Evolutionary conservation across 768 basidiomycete species (phyloP).

Genomic region (Panaeolus papilionaceus): DNA sequence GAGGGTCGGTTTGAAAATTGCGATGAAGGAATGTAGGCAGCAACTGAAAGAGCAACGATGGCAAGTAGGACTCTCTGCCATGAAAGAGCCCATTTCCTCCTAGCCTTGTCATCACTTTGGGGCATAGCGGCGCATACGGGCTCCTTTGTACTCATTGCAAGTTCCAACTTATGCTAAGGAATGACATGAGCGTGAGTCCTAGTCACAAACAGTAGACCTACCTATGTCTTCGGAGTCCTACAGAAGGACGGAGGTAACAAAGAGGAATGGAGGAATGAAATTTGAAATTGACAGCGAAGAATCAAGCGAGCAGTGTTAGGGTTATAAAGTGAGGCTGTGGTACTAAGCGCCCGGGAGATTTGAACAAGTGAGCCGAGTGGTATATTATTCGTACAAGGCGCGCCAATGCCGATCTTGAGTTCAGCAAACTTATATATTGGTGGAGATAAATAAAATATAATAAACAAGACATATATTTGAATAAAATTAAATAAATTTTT

Average conservation of each 20-base stretch:
- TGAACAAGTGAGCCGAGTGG: too few relatives aligned
- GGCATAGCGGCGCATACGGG: not conserved
- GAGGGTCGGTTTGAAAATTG: not conserved
- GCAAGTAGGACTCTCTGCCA: conserved; percentile 6
- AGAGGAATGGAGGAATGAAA: not conserved
- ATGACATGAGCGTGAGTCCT: not conserved
- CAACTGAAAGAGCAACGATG: not conserved
- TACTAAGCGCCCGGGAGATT: not conserved
- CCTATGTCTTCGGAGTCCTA: not conserved
- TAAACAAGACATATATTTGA: too few relatives aligned
- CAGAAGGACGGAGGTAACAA: not conserved
- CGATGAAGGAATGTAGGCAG: conserved; percentile 4
- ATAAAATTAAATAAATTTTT: too few relatives aligned
- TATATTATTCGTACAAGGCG: too few relatives aligned
- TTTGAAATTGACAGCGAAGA: conserved; percentile 1
- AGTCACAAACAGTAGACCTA: not conserved
- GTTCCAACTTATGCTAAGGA: not conserved
- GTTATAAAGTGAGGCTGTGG: not conserved
- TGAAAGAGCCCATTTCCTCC: conserved; percentile 9
- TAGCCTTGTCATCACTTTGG: not conserved
- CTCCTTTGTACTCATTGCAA: not conserved
- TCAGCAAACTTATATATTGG: too few relatives aligned
- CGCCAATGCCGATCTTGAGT: too few relatives aligned
- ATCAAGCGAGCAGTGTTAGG: not conserved
- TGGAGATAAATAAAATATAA: too few relatives aligned